These are phyloP conservation scores for Withania somnifera DNA, from an alignment of 305 asterid genomes.

Conservation along the genomic window DNA sequence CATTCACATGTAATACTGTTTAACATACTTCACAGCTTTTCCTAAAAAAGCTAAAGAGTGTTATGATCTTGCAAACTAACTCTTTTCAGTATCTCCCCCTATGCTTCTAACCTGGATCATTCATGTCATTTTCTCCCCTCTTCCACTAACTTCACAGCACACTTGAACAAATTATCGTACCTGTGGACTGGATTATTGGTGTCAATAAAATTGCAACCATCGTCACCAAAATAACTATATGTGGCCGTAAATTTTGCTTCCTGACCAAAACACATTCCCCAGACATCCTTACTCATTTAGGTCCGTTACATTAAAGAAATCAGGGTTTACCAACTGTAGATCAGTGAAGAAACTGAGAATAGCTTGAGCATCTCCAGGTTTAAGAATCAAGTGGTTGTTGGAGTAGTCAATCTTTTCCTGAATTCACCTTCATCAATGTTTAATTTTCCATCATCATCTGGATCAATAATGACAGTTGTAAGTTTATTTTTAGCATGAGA, in stretches of 20 bases:
- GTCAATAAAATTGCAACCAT: conserved; percentile 30
- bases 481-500: no score
- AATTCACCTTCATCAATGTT: conserved; percentile 16
- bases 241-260: conserved; percentile 32
- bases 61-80: conserved; percentile 21
- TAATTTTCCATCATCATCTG: conserved; percentile 19
- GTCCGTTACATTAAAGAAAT: conserved; percentile 50
- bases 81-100: conserved; percentile 32
- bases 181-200: conserved; percentile 37
- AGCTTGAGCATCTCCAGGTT: conserved; percentile 39
- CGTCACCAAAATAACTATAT: conserved; percentile 42
- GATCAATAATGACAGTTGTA: conserved; percentile 35
- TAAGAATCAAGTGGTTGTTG: conserved; percentile 29
- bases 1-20: background rate
- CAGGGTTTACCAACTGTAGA: conserved; percentile 37
- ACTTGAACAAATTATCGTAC: conserved; percentile 35
- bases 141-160: conserved; percentile 30
- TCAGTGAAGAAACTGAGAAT: conserved; percentile 28
- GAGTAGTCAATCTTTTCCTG: conserved; percentile 13
- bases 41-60: background rate
- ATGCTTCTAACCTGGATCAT: conserved; percentile 26
- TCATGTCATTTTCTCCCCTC: conserved; percentile 43
- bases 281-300: conserved; percentile 38
- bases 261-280: conserved; percentile 51
- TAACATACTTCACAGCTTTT: background rate